A percentile compares a stretch with the other conserved stretches of the same genome.
Conservation (phyloP, 2,329 filamentous ascomycete genomes). For the Phyllosticta paracitricarpa region DNA sequence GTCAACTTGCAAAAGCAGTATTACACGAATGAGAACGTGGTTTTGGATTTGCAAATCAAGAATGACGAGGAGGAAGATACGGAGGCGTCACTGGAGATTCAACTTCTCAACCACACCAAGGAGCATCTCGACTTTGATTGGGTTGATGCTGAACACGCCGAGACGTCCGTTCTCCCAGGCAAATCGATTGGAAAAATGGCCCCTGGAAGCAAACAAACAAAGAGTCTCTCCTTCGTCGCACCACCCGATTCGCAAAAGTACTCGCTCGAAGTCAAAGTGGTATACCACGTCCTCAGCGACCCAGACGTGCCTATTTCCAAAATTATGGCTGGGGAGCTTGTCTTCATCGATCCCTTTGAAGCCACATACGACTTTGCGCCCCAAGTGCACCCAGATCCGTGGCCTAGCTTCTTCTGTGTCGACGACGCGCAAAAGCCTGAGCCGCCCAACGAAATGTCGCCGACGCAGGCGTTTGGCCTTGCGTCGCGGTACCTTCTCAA, state of each 20-base stretch:
- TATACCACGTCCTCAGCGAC: conserved; percentile 73
- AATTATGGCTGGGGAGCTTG: conserved; percentile 56
- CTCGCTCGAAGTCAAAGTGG: conserved; percentile 60
- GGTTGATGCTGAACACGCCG: conserved; percentile 28
- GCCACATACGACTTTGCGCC: conserved; percentile 83
- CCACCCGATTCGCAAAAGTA: conserved; percentile 44
- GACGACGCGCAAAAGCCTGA: conserved; percentile 33
- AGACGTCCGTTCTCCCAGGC: conserved; percentile 23
- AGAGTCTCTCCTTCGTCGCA: conserved; percentile 30
- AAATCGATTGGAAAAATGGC: conserved; percentile 27
- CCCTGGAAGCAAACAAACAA: conserved; percentile 21
- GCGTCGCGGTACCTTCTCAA: conserved; percentile 72
- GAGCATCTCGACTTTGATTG: conserved; percentile 37
- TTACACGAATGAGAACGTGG: conserved; percentile 73
- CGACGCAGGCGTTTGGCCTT: conserved; percentile 46
- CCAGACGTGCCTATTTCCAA: conserved; percentile 72
- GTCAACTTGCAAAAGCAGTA: conserved; percentile 58
- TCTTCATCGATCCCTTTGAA: conserved; percentile 76
- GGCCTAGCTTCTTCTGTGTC: conserved; percentile 77
- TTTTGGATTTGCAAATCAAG: conserved; percentile 56
- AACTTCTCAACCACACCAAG: conserved; percentile 50
- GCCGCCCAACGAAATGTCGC: conserved; percentile 19
- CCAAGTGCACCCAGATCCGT: conserved; percentile 63
- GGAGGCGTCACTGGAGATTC: conserved; percentile 58
- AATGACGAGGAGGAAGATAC: conserved; percentile 81